phyloP scores from a whole-genome alignment of 106 monocot genomes.

The Cymbidium sinense region DNA sequence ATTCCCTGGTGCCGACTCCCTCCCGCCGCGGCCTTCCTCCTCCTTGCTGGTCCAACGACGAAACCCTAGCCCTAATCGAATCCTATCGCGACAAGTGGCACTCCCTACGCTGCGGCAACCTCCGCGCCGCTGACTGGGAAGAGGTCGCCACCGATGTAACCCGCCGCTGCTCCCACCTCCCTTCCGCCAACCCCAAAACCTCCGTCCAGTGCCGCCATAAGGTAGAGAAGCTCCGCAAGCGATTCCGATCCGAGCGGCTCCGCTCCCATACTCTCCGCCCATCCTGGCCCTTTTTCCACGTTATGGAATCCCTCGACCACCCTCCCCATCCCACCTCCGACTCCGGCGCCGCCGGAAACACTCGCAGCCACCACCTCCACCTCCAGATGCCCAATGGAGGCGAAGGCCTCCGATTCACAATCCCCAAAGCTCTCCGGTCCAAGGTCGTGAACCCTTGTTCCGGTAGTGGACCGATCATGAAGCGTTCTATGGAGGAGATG shows the following conservation, averaged over 20 bases:
- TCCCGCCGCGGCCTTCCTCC: constrained; percentile 64
- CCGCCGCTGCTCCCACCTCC: constrained; percentile 32
- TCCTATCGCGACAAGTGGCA: constrained; percentile 79
- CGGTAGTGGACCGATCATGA: not conserved
- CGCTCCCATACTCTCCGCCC: constrained; percentile 28
- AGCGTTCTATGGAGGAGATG: constrained; percentile 39
- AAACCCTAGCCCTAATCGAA: constrained; percentile 81
- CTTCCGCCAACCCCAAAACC: constrained; percentile 56
- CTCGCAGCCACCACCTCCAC: constrained; percentile 29
- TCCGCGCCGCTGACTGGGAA: constrained; percentile 83
- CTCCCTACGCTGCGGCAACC: constrained; percentile 62
- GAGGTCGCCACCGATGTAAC: constrained; percentile 64
- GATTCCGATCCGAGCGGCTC: constrained; percentile 66
- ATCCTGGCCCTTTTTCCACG: constrained; percentile 65
- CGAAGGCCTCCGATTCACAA: constrained; percentile 36
- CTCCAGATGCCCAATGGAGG: constrained; percentile 27
- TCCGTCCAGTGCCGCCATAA: constrained; percentile 98
- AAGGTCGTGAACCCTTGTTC: constrained; percentile 10
- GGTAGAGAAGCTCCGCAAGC: constrained; percentile 97
- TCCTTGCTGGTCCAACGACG: constrained; percentile 90
- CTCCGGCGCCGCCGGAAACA: constrained; percentile 3
- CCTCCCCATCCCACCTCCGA: not conserved
- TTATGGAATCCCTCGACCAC: constrained; percentile 52
- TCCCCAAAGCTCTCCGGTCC: constrained; percentile 73
- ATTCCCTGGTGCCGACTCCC: constrained; percentile 4